phyloP scores from a whole-genome alignment of 1,284 basidiomycete species.

The Leccinum griseonigrum region DNA sequence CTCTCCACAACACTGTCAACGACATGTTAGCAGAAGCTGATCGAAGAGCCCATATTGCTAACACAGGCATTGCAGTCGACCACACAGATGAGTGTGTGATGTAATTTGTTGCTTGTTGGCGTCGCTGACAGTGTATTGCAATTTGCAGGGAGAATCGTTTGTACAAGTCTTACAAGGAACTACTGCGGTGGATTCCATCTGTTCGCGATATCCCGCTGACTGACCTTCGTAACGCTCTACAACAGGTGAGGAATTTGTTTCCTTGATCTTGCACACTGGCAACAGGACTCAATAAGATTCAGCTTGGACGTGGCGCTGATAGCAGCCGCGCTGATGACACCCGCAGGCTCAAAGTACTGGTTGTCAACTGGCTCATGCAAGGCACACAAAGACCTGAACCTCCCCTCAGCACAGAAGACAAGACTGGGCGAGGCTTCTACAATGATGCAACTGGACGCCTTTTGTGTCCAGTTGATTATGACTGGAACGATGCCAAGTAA shows the following conservation, averaged over 20 bases:
- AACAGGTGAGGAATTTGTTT: background rate
- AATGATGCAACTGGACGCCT: background rate
- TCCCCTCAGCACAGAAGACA: background rate
- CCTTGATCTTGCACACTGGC: background rate
- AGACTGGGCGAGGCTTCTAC: background rate
- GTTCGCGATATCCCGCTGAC: background rate
- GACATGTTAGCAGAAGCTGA: background rate
- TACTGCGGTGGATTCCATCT: background rate
- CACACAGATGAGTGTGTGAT: background rate
- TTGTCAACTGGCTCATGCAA: background rate
- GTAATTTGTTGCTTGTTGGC: background rate
- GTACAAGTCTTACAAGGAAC: background rate
- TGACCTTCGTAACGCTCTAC: background rate
- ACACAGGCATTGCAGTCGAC: background rate
- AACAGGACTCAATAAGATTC: background rate
- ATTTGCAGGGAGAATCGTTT: background rate
- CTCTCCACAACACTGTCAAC: background rate
- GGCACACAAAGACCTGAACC: background rate
- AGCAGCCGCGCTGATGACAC: background rate
- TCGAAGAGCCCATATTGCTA: background rate
- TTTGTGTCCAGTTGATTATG: background rate
- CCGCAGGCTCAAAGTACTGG: background rate
- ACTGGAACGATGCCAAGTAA: background rate
- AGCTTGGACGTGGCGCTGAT: background rate
- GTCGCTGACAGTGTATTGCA: background rate